Percentiles rank a stretch among this genome's conserved stretches.
Conservation (phyloP, 2,329 filamentous ascomycete genomes). For the Phymatotrichopsis omnivora region DNA sequence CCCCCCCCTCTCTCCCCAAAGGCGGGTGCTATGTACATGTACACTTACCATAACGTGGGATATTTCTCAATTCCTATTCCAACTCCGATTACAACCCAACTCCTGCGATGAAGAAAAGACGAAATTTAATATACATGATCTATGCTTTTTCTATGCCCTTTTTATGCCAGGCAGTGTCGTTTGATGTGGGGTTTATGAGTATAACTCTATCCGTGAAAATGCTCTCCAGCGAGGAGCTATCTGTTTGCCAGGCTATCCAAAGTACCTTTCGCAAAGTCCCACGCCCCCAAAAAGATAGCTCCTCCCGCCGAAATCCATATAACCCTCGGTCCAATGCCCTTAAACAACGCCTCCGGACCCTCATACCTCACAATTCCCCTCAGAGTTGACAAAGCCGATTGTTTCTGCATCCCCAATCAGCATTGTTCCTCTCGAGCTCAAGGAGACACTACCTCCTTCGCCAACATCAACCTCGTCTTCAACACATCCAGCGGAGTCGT, state of each 20-base stretch:
- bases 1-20: no score
- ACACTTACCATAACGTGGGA: no score
- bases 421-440: neutral
- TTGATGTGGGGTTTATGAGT: no score
- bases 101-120: no score
- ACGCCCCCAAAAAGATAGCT: slow-evolving; percentile 72
- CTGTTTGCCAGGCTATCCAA: slow-evolving; percentile 24
- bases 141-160: no score
- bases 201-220: no score
- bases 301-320: slow-evolving; percentile 94
- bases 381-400: slow-evolving; percentile 27
- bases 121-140: no score
- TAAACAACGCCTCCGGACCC: slow-evolving; percentile 40
- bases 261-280: slow-evolving; percentile 23
- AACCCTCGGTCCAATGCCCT: slow-evolving; percentile 62
- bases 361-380: slow-evolving; percentile 35
- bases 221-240: no score
- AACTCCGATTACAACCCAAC: no score
- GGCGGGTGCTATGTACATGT: no score
- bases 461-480: slow-evolving; percentile 94
- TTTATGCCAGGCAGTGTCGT: no score
- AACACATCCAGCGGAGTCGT: slow-evolving; percentile 93
- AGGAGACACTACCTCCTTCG: slow-evolving; percentile 46
- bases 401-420: slow-evolving; percentile 13
- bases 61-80: no score